Evolutionary conservation across 805 yeast species (phyloP).

Genomic region (Wickerhamomyces canadensis): DNA sequence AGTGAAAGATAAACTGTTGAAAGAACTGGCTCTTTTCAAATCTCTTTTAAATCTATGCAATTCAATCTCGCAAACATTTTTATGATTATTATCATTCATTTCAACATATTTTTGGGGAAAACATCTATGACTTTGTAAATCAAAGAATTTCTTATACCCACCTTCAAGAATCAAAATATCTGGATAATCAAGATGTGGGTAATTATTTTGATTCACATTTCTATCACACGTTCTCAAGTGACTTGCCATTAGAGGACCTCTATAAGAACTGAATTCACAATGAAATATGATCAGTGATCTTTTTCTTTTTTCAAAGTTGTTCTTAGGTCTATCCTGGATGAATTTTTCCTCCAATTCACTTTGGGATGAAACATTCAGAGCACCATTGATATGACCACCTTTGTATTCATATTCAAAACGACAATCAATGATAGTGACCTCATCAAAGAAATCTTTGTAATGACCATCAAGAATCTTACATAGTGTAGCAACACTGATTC

Average conservation of each 20-base stretch:
- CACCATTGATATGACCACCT: constrained; percentile 89
- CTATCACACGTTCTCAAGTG: constrained; percentile 84
- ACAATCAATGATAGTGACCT: constrained; percentile 67
- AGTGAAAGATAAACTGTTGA: constrained; percentile 22
- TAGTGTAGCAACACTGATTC: constrained; percentile 56
- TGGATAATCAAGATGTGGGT: constrained; percentile 82
- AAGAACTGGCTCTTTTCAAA: constrained; percentile 33
- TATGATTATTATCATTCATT: constrained; percentile 65
- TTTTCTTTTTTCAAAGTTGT: constrained; percentile 17
- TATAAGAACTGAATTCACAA: constrained; percentile 87
- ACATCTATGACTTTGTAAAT: constrained; percentile 52
- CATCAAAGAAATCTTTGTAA: constrained; percentile 36
- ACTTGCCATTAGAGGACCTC: constrained; percentile 93
- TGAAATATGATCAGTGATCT: constrained; percentile 71
- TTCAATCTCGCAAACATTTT: constrained; percentile 49
- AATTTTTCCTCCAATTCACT: constrained; percentile 60
- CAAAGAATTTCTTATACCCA: constrained; percentile 80
- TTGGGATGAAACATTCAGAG: constrained; percentile 70
- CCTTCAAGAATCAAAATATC: constrained; percentile 87
- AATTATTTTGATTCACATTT: constrained; percentile 59
- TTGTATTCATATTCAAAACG: constrained; percentile 86
- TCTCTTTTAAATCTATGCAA: constrained; percentile 46
- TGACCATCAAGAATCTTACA: constrained; percentile 54
- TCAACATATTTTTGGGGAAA: constrained; percentile 76
- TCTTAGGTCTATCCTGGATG: constrained; percentile 21